Evolutionary conservation across 2,329 filamentous ascomycete species (phyloP).

Genomic region (Aspergillus tubingensis): DNA sequence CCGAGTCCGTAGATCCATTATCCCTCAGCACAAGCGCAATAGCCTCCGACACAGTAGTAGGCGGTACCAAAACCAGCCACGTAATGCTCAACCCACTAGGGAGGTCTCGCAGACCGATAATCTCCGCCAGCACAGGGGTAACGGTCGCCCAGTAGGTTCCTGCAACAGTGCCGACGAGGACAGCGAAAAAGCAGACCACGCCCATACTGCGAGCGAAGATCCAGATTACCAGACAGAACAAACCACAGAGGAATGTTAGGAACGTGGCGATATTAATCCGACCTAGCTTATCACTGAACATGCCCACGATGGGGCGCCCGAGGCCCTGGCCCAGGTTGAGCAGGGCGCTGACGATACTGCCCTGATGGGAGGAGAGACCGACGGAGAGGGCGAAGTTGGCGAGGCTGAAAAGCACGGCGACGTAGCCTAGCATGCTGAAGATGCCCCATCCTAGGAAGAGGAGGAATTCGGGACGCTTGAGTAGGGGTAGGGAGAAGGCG

Average conservation of each 20-base stretch:
- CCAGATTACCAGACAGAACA: conserved; percentile 65
- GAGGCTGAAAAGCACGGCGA: conserved; percentile 64
- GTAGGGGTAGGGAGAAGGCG: conserved; percentile 56
- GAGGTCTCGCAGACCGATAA: conserved; percentile 61
- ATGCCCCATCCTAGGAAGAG: conserved; percentile 62
- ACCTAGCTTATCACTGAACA: conserved; percentile 62
- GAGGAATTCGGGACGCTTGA: conserved; percentile 57
- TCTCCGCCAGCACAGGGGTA: conserved; percentile 61
- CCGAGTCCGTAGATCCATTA: conserved; percentile 25
- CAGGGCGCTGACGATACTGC: conserved; percentile 61
- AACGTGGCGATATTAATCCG: conserved; percentile 63
- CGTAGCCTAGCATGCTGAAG: conserved; percentile 66
- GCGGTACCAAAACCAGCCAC: conserved; percentile 60
- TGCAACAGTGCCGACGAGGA: conserved; percentile 59
- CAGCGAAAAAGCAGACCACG: conserved; percentile 60
- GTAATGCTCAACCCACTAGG: conserved; percentile 60
- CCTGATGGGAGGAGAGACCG: conserved; percentile 61
- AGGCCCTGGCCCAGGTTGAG: conserved; percentile 64
- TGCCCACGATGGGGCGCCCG: conserved; percentile 61
- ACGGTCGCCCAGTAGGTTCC: conserved; percentile 63
- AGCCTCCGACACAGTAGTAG: conserved; percentile 51
- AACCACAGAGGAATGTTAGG: conserved; percentile 57
- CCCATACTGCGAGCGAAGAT: conserved; percentile 60
- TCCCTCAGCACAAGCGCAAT: conserved; percentile 63
- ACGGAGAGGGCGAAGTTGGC: conserved; percentile 63